A percentile compares a stretch with the other conserved stretches of the same genome.
Conservation (phyloP, 2,329 filamentous ascomycete genomes). For the Diaporthe sp. region DNA sequence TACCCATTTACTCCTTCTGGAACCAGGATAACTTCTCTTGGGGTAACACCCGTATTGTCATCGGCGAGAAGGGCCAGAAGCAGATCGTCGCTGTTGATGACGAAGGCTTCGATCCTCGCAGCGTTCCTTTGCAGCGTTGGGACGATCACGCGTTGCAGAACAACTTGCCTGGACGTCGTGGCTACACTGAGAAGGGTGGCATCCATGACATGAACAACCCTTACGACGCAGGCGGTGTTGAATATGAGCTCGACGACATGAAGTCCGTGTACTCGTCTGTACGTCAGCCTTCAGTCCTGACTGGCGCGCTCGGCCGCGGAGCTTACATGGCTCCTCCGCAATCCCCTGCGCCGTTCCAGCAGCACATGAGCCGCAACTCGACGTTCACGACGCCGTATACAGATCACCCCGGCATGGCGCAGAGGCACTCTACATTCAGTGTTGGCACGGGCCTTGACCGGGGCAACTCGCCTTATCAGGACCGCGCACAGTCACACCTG, state of each 20-base stretch:
- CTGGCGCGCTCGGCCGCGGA: slow-evolving; percentile 80
- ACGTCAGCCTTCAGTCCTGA: slow-evolving; percentile 87
- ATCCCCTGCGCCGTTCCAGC: slow-evolving; percentile 80
- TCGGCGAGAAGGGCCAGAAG: slow-evolving; percentile 93
- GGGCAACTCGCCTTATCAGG: slow-evolving; percentile 71
- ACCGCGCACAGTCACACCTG: slow-evolving; percentile 68
- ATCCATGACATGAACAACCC: slow-evolving; percentile 80
- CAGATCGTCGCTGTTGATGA: slow-evolving; percentile 89
- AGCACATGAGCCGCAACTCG: slow-evolving; percentile 57
- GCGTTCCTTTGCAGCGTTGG: slow-evolving; percentile 95
- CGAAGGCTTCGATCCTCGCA: slow-evolving; percentile 90
- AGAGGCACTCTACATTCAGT: slow-evolving; percentile 80
- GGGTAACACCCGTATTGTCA: slow-evolving; percentile 98
- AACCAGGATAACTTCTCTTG: slow-evolving; percentile 99
- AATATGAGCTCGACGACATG: slow-evolving; percentile 98
- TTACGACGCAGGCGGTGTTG: slow-evolving; percentile 74
- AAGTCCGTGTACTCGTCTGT: slow-evolving; percentile 95
- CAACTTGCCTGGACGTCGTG: slow-evolving; percentile 91
- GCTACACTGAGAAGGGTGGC: slow-evolving; percentile 72
- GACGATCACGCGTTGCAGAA: slow-evolving; percentile 93
- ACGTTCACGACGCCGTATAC: slow-evolving; percentile 61
- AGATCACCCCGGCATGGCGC: slow-evolving; percentile 62
- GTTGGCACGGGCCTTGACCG: slow-evolving; percentile 64
- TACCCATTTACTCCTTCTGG: slow-evolving; percentile 99
- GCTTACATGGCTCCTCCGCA: slow-evolving; percentile 83